Evolutionary conservation across 2,329 filamentous ascomycete genomes (phyloP), one percentile per base, ranked within the genome.

Genomic region (Alternaria tenuissima): DNA sequence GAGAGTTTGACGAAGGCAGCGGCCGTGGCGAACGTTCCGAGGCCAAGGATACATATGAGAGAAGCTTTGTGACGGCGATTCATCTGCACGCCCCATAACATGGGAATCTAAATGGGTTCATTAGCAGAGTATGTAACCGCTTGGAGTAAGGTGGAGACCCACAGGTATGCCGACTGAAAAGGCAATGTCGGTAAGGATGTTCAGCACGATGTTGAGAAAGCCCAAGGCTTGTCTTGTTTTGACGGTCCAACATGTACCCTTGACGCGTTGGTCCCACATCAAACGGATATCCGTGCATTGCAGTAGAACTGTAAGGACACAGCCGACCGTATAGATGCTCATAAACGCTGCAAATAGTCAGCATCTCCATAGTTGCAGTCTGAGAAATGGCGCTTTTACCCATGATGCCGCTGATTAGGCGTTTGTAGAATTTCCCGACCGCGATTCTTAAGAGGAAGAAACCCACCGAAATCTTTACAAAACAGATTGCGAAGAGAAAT

Each of bases 381-480:
- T 26, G 24, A 26, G 24, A 2, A 26, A 26, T 26, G 24, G 24
- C 24, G 24, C 24, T 26, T 26, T 26, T 28, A 82, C 81, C 72
- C 67, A 85, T 82, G n/a, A 81, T 73, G 3, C 69, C 71, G 61
- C 78, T 80, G 22, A 85, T 78, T 46, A 81, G 76, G 16, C 71
- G 70, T 41, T 78, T 78, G 69, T 82, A 83, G 6, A 72, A 72
- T 39, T 74, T 76, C 12, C 71, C 68, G 20, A 78, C 73, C 16
- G 81, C 80, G 28, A 84, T 72, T 34, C 83, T 76, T 38, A 85
- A 76, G 20, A 86, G 72, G 64, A 85, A 84, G 43, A 82, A 78
- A 7, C 79, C 81, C 32, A 85, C 78, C 0, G 83, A 84, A 9
- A 84, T 72, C 66, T 85, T 86, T 62, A 84, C 79, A 3, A 81